phyloP scores from a whole-genome alignment of 176 grass and related monocot species.

The Musa beccarii region DNA sequence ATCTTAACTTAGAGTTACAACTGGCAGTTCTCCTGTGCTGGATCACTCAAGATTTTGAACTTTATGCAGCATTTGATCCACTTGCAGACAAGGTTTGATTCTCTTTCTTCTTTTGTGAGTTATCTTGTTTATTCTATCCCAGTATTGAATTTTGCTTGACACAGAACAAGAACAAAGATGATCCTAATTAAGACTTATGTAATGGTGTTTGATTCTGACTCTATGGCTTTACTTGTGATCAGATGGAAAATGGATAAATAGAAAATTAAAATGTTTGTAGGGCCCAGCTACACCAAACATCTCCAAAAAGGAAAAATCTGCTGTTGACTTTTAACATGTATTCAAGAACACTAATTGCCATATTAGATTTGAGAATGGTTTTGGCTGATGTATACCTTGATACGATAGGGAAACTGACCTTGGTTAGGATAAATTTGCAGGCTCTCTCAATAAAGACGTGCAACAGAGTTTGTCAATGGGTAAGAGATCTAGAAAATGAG shows the following conservation, averaged over 20 bases:
- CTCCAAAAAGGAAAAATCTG: too few species aligned
- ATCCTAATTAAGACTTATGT: too few species aligned
- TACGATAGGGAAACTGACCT: background rate
- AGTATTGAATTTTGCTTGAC: background rate
- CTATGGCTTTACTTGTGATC: too few species aligned
- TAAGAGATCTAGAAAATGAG: conserved; percentile 86
- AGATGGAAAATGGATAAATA: too few species aligned
- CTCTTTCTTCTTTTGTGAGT: conserved; percentile 6
- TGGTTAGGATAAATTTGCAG: conserved; percentile 25
- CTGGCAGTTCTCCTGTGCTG: background rate
- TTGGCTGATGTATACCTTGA: background rate
- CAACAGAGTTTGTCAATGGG: conserved; percentile 94
- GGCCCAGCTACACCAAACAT: too few species aligned
- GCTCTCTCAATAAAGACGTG: conserved; percentile 77
- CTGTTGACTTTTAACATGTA: too few species aligned
- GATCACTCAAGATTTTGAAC: too few species aligned
- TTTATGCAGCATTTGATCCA: conserved; percentile 17
- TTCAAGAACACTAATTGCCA: background rate
- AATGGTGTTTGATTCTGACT: too few species aligned
- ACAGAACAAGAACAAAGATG: too few species aligned
- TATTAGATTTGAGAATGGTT: background rate
- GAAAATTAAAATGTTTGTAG: too few species aligned
- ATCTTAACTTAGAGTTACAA: conserved; percentile 6
- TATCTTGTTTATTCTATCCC: background rate
- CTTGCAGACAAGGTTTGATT: conserved; percentile 72